A percentile compares a stretch with the other conserved stretches of the same genome.
Evolutionary conservation across 257 asterid species (phyloP).

Genomic region (Eustoma russellianum): DNA sequence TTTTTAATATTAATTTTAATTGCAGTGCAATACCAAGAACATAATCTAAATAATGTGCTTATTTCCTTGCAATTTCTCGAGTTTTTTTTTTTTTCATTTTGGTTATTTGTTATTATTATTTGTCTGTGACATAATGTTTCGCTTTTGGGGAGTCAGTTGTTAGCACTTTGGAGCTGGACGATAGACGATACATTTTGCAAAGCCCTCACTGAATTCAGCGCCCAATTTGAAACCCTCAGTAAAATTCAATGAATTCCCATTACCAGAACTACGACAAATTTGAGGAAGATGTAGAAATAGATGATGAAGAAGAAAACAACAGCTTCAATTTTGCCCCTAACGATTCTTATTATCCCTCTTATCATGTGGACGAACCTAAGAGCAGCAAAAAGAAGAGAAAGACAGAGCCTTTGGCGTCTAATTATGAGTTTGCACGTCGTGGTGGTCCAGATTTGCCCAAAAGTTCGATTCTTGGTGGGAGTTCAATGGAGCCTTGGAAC

Average conservation of each 20-base stretch:
- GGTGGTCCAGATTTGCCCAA: constrained; percentile 1
- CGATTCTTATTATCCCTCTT: constrained; percentile 21
- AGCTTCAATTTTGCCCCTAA: constrained; percentile 26
- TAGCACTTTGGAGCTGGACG: constrained; percentile 1
- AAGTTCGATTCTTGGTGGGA: constrained; percentile 4
- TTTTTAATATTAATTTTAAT: no score
- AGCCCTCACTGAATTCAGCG: constrained; percentile 4
- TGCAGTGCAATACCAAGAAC: no score
- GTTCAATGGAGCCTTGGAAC: constrained; percentile 38
- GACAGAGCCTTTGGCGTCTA: constrained; percentile 49
- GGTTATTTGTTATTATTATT: no score
- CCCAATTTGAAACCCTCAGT: constrained; percentile 6
- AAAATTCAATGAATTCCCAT: constrained; percentile 1
- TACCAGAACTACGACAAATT: neutral
- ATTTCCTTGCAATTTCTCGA: no score
- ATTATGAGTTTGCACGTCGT: constrained; percentile 34
- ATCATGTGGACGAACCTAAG: constrained; percentile 35
- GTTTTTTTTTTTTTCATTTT: no score
- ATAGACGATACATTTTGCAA: constrained; percentile 3
- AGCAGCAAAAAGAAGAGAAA: constrained; percentile 60
- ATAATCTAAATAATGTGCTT: no score
- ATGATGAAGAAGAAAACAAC: constrained; percentile 42
- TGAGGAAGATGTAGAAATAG: constrained; percentile 11
- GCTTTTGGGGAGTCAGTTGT: no score
- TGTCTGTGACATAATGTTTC: no score